These are phyloP conservation scores for Juglanconis oblonga DNA, from an alignment of 2,329 filamentous ascomycete genomes.

Conservation along the genomic window DNA sequence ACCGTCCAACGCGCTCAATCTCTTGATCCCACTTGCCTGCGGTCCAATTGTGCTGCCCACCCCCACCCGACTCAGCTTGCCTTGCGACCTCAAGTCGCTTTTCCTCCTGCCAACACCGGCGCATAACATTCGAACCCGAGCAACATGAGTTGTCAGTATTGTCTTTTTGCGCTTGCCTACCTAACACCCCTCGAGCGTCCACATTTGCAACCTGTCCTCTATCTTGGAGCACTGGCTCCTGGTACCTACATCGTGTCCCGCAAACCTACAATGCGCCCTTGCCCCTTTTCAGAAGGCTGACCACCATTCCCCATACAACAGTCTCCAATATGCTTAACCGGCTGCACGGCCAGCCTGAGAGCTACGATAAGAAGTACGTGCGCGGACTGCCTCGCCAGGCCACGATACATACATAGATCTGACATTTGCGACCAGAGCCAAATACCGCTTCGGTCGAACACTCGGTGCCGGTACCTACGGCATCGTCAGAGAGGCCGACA, in stretches of 20 bases:
- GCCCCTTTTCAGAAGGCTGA: slow-evolving; percentile 13
- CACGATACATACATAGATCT: slow-evolving; percentile 20
- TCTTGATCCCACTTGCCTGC: no score
- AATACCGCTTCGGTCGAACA: slow-evolving; percentile 89
- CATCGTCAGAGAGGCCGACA: slow-evolving; percentile 92
- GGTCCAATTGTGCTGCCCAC: background rate
- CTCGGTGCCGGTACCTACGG: slow-evolving; percentile 97
- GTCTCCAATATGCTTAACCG: slow-evolving; percentile 91
- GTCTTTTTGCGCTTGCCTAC: background rate
- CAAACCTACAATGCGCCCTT: background rate
- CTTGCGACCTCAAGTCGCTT: slow-evolving; percentile 1
- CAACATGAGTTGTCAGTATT: slow-evolving; percentile 40
- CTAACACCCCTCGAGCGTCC: background rate
- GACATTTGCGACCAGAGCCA: slow-evolving; percentile 53
- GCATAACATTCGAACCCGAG: slow-evolving; percentile 2
- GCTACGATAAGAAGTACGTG: slow-evolving; percentile 94
- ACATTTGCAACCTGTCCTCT: background rate
- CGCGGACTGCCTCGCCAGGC: slow-evolving; percentile 18
- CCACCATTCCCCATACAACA: slow-evolving; percentile 32
- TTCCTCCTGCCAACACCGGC: background rate
- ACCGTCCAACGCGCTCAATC: background rate
- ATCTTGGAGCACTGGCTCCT: background rate
- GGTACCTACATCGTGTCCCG: background rate
- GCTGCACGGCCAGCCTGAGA: slow-evolving; percentile 93
- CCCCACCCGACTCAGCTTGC: background rate